Evolutionary conservation across 495 filamentous ascomycete genomes (phyloP).

Genomic region (Hypoxylon perforatum): DNA sequence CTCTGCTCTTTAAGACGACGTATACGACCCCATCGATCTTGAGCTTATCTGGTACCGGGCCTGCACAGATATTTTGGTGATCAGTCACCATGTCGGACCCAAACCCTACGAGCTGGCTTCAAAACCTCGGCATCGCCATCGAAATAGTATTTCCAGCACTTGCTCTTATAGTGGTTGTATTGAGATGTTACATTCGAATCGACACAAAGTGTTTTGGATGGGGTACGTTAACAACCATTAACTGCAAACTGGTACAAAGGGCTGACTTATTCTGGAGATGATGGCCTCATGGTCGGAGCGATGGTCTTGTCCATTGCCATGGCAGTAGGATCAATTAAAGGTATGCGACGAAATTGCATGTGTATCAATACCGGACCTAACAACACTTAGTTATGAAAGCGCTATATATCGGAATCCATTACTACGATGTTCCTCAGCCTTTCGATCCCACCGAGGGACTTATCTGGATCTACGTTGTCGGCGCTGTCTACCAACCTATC

Average conservation of each 20-base stretch:
- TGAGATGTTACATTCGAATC: slow-evolving; percentile 35
- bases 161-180: slow-evolving; percentile 25
- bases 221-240: slow-evolving; percentile 25
- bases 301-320: slow-evolving; percentile 26
- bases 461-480: slow-evolving; percentile 53
- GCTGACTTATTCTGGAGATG: slow-evolving; percentile 8
- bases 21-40: slow-evolving; percentile 23
- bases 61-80: slow-evolving; percentile 22
- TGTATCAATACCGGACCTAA: background rate
- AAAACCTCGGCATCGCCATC: slow-evolving; percentile 36
- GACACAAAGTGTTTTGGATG: slow-evolving; percentile 38
- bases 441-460: slow-evolving; percentile 35
- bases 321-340: slow-evolving; percentile 27
- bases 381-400: slow-evolving; percentile 46
- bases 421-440: slow-evolving; percentile 48
- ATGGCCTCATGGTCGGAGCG: slow-evolving; percentile 24
- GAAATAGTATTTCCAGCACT: slow-evolving; percentile 34
- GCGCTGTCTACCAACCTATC: slow-evolving; percentile 65
- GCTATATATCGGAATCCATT: slow-evolving; percentile 54
- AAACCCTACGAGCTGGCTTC: slow-evolving; percentile 38
- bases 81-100: slow-evolving; percentile 34
- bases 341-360: slow-evolving; percentile 1
- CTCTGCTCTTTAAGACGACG: slow-evolving; percentile 30
- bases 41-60: slow-evolving; percentile 27
- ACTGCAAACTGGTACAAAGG: background rate